Base-by-base conservation (phyloP, 2,329 filamentous ascomycete species). In the Venturia aucupariae region DNA sequence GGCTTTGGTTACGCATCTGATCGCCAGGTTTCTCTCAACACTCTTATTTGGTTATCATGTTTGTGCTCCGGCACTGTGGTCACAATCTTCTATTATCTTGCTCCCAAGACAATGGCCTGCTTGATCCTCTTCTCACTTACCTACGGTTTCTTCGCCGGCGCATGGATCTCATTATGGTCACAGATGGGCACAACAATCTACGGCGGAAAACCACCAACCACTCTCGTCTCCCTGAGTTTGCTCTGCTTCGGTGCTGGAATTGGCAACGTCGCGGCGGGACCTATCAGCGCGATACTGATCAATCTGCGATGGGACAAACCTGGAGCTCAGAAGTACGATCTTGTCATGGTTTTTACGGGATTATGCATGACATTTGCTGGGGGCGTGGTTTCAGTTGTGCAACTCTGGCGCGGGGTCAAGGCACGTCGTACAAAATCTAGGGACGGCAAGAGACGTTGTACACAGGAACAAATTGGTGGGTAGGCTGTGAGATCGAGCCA, bases 211-310 rank as follows among this genome's bases (percentile, higher is more conserved):
- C 71, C 73, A 61, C 69, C 71, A 41, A 73, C 72, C 57, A 72
- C 75, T 19, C 66, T 65, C 41, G 70, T 72, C 46, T 72, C 76
- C 0, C 81, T 83, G 54, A 72, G 78, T 3, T 77, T 79, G 0
- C 77, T 83, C 67, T 74, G 82, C 0, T 80, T 83, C 65, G 81
- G 81, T 0, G 79, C 80, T 55, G 82, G 81, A 0, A 75, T 83
- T 24, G 81, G 81, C 3, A 80, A 79, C 69, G 71, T 84, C 11
- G 75, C 78, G 11, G 78, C 75, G 65, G 82, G 82, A 3, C 81
- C 82, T 5, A 27, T 48, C 8, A 48, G 44, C 44, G 22, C 22
- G 10, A 48, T 22, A 48, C 22, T 48, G 3, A 48, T 48, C 8
- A 27, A 27, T 27, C 22, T 48, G 5, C 44, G 44, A 22, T 27